These are phyloP conservation scores for Yarrowia keelungensis DNA, from an alignment of 805 yeast genomes.

Conservation along the genomic window DNA sequence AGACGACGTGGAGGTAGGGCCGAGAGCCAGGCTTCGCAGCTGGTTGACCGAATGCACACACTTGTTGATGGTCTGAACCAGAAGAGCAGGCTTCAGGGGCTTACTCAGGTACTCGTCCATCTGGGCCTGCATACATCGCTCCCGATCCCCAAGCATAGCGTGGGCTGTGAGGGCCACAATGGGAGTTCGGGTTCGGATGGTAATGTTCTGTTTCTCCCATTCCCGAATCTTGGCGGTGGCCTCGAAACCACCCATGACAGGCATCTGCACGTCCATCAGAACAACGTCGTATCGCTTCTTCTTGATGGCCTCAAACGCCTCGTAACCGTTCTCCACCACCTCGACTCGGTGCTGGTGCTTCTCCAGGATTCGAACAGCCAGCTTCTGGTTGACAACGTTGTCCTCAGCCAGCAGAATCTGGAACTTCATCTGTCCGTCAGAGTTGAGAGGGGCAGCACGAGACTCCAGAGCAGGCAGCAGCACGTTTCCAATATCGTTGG, in stretches of 20 bases:
- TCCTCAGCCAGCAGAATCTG: constrained; percentile 84
- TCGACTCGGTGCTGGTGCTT: constrained; percentile 84
- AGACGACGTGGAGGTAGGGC: constrained; percentile 45
- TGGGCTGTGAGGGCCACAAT: constrained; percentile 91
- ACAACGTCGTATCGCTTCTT: constrained; percentile 76
- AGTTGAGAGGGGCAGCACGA: constrained; percentile 77
- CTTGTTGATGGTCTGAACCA: constrained; percentile 84
- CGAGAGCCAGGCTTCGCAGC: constrained; percentile 51
- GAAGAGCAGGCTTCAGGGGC: constrained; percentile 81
- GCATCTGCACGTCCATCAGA: constrained; percentile 95
- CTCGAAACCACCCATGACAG: constrained; percentile 93
- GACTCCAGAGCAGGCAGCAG: constrained; percentile 85
- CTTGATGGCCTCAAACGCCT: constrained; percentile 78
- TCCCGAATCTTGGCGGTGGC: constrained; percentile 86
- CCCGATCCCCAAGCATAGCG: constrained; percentile 93
- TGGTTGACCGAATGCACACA: constrained; percentile 65
- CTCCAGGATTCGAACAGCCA: constrained; percentile 83
- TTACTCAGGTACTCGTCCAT: constrained; percentile 92
- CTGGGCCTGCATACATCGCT: constrained; percentile 82
- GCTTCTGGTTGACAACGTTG: constrained; percentile 83
- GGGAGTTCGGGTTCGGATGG: constrained; percentile 78
- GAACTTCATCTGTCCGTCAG: constrained; percentile 78
- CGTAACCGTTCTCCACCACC: constrained; percentile 85
- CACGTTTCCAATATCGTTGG: constrained; percentile 80
- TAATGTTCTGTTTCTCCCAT: constrained; percentile 83